Conservation (phyloP, 345 rosid genomes). For the Camelina laxa region DNA sequence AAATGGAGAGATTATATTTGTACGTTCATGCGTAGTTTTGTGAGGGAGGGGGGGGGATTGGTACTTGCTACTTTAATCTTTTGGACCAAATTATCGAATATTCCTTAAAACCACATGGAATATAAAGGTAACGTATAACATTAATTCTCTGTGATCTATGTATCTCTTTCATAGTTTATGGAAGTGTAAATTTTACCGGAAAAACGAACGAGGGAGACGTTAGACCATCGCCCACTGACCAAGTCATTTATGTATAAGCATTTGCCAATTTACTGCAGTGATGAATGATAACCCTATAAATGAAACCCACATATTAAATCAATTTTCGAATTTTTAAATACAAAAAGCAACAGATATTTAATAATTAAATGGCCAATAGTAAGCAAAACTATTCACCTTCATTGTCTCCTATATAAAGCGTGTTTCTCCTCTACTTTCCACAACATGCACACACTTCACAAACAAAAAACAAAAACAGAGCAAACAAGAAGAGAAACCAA, state of each 20-base stretch:
- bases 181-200: not conserved
- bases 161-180: not conserved
- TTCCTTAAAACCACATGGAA: constrained; percentile 6
- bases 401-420: constrained; percentile 21
- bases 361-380: not conserved
- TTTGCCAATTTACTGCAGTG: too few relatives aligned
- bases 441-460: not conserved
- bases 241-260: too few relatives aligned
- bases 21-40: too few relatives aligned
- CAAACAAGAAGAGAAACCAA: not conserved
- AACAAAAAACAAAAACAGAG: not conserved
- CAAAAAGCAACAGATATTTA: not conserved
- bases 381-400: constrained; percentile 1
- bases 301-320: not conserved
- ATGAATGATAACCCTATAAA: too few relatives aligned
- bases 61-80: not conserved
- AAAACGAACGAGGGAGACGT: too few relatives aligned
- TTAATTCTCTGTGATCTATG: not conserved
- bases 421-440: not conserved
- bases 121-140: not conserved
- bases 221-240: too few relatives aligned
- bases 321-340: not conserved
- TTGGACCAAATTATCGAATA: not conserved
- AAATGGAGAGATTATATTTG: too few relatives aligned
- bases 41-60: too few relatives aligned